phyloP scores from a whole-genome alignment of 192 early-diverging fungal genomes.

The Linnemannia elongata region DNA sequence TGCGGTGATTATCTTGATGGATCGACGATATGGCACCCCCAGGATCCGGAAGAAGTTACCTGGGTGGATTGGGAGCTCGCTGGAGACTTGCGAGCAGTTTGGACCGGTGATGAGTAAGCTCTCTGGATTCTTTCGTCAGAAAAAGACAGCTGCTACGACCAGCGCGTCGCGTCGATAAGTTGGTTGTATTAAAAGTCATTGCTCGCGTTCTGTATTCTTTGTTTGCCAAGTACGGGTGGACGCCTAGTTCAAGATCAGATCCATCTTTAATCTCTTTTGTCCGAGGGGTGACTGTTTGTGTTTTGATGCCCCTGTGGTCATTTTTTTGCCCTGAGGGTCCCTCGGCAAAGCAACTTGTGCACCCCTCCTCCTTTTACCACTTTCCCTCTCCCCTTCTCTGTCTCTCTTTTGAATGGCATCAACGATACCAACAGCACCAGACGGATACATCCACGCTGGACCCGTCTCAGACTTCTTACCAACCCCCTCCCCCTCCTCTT shows the following conservation, averaged over 20 bases:
- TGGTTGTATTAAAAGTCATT: neutral
- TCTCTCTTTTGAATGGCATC: neutral
- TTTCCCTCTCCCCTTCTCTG: neutral
- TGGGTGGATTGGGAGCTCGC: constrained; percentile 76
- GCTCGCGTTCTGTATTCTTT: neutral
- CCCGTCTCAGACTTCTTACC: constrained; percentile 37
- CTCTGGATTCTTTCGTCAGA: constrained; percentile 62
- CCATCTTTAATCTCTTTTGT: too few relatives aligned
- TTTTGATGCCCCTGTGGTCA: too few relatives aligned
- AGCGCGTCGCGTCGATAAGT: neutral
- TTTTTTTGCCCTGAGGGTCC: too few relatives aligned
- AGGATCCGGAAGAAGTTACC: constrained; percentile 78
- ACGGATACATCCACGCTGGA: constrained; percentile 34
- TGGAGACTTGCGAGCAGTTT: constrained; percentile 64
- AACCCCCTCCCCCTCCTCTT: neutral
- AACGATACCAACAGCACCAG: constrained; percentile 8
- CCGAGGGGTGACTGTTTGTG: too few relatives aligned
- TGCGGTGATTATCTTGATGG: constrained; percentile 86
- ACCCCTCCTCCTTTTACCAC: neutral
- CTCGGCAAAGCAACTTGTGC: too few relatives aligned
- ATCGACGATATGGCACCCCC: constrained; percentile 70
- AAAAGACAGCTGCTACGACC: neutral
- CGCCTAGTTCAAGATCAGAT: too few relatives aligned
- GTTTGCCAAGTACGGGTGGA: too few relatives aligned
- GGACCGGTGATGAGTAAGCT: constrained; percentile 58